Evolutionary conservation across 352 stramenopile genomes (phyloP), one percentile per base, ranked within the genome.

Genomic region (Globisporangium nagaii): DNA sequence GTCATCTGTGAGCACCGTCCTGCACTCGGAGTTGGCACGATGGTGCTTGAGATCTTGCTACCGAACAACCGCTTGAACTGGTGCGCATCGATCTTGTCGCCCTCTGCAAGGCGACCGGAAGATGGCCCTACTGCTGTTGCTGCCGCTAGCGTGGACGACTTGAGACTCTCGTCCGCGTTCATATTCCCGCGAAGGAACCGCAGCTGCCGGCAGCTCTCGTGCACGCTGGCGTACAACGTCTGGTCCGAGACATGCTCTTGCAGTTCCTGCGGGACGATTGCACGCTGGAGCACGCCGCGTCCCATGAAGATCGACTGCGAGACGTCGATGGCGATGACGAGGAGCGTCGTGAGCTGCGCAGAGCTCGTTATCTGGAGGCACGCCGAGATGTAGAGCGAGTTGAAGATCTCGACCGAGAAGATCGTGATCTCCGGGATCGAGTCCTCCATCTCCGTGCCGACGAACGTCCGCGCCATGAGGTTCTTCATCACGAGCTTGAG

Each of bases 331-430:
- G 17, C 32, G 32, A 44, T 31, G 36, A 55, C 20, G 20, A 35
- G 12, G 19, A 55, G 4, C 32, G 10, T 45, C 31, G 48, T 34
- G 24, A 24, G 17, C 11, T 6, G 2, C 8, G 35, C 34, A 2
- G 24, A 32, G 17, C 7, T 36, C 34, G 24, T 25, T 5, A 36
- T 63, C 24, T 75, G 63, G 52, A 82, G 71, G 37, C 66, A 72
- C 3, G 56, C 64, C 2, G 61, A 60, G 8, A 78, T 17, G 41
- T 78, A 82, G 15, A 82, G 45, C 1, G 71, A 37, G 24, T 75
- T 69, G 55, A 78, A 81, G 40, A 78, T 56, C n/a, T 76, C 60
- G 13, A 70, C 63, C 0, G 68, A 68, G 39, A 78, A 82, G 20
- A 76, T 63, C n/a, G 70, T 60, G 15, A 70, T 41, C 48, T 74